Evolutionary conservation across 169 alveolate genomes (phyloP), one percentile per base, ranked within the genome.

Genomic region (Cystoisospora suis): DNA sequence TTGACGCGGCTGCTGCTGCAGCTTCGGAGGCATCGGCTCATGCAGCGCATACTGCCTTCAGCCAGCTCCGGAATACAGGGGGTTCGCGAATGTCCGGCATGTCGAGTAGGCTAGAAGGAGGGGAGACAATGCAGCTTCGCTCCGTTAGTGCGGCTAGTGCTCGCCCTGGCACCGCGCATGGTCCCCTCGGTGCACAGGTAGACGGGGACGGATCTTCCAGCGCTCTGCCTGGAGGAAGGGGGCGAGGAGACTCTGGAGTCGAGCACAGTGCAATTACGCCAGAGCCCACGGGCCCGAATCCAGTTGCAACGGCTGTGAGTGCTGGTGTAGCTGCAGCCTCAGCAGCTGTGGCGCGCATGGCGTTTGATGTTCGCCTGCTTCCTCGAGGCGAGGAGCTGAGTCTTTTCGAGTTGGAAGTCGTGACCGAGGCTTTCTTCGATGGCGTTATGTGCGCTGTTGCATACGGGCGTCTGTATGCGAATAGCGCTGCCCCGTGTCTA

Each of bases 341-440:
- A 17, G 70, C 91, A n/a, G 81, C 86, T 23, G 83, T 72, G 32
- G 53, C 83, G 53, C 47, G 83, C 12, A 72, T 72, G 83, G 83
- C 91, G n/a, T 87, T 87, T 53, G 91, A 87, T 29, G 91, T 87
- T n/a, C 58, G 91, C 47, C 87, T 87, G 65, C 80, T 87, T 20
- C 91, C 91, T 23, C 87, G 80, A 0, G 91, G 91, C 29, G 87
- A 87, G 75, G 59, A 58, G 69, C 91, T 87, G 44, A 75, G 79
- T 36, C 75, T 80, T 0, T 56, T 47, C 38, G 80, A 56, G 38
- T 44, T 81, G 34, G 87, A 38, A 23, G 42, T 87, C n/a, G 81
- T 87, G 2, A 23, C 77, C 9, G 91, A 87, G 56, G 91, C 91
- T n/a, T 87, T 87, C 45, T 87, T 70, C 59, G 91, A 81, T 29